phyloP scores from a whole-genome alignment of 176 grass and related monocot species.

The Aegilops speltoides region DNA sequence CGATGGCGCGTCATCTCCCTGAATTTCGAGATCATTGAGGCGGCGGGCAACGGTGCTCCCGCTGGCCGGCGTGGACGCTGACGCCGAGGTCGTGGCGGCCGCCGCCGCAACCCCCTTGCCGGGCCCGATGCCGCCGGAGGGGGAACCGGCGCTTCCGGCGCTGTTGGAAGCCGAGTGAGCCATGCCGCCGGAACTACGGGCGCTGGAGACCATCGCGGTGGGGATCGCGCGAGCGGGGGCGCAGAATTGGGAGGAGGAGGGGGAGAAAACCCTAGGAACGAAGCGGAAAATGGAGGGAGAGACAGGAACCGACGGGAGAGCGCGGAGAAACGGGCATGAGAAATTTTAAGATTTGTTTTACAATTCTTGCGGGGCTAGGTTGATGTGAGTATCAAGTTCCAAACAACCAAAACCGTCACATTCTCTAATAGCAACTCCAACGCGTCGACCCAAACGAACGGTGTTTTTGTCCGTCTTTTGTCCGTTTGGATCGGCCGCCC shows the following conservation, averaged over 20 bases:
- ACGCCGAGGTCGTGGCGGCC: conserved; percentile 36
- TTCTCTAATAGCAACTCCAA: no score
- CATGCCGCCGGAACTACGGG: conserved; percentile 42
- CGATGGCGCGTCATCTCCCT: conserved; percentile 62
- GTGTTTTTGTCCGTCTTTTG: no score
- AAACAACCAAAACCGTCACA: no score
- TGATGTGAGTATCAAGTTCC: no score
- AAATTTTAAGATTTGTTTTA: conserved; percentile 14
- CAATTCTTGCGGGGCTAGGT: background rate
- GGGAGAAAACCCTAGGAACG: conserved; percentile 55
- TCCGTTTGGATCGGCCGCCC: no score
- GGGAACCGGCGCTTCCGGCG: conserved; percentile 61
- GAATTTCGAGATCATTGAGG: conserved; percentile 66
- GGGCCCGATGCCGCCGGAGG: conserved; percentile 39
- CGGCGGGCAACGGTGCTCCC: conserved; percentile 72
- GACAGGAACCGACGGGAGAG: conserved; percentile 30
- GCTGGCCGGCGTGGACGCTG: conserved; percentile 71
- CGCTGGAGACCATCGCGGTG: conserved; percentile 36
- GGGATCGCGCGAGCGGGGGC: background rate
- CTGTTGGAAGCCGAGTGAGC: conserved; percentile 68
- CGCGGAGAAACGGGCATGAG: conserved; percentile 42
- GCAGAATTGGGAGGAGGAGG: conserved; percentile 12
- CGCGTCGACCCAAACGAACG: no score
- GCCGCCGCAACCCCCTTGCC: conserved; percentile 9
- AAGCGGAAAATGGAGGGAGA: conserved; percentile 28